Evolutionary conservation across 176 grass and related monocot species (phyloP).

Genomic region (Oryza rufipogon): DNA sequence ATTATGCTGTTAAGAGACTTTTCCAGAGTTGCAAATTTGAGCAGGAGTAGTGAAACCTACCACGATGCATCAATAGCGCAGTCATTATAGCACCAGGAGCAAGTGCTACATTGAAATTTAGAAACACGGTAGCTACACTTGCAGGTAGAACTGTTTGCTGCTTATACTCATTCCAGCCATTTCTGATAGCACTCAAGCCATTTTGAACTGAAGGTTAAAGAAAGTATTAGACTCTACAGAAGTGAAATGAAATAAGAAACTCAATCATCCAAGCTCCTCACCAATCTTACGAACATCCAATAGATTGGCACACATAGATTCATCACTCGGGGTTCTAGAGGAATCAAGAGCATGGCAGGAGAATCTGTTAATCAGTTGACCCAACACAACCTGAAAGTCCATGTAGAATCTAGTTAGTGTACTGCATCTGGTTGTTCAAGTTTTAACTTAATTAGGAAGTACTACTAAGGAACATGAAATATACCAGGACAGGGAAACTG

Average conservation of each 20-base stretch:
- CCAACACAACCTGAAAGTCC: slow-evolving; percentile 78
- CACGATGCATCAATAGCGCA: slow-evolving; percentile 87
- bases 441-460: slow-evolving; percentile 9
- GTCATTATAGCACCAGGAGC: slow-evolving; percentile 97
- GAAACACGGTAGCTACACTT: slow-evolving; percentile 87
- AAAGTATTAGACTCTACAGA: slow-evolving; percentile 43
- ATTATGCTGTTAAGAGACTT: not conserved
- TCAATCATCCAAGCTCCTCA: slow-evolving; percentile 41
- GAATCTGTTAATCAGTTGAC: slow-evolving; percentile 84
- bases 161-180: slow-evolving; percentile 94
- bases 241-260: slow-evolving; percentile 27
- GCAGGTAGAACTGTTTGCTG: slow-evolving; percentile 91
- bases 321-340: slow-evolving; percentile 58
- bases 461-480: not conserved
- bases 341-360: slow-evolving; percentile 78
- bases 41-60: slow-evolving; percentile 50
- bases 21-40: slow-evolving; percentile 4
- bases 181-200: slow-evolving; percentile 70
- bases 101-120: slow-evolving; percentile 94
- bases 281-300: slow-evolving; percentile 79
- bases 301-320: slow-evolving; percentile 59
- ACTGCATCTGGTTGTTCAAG: slow-evolving; percentile 16
- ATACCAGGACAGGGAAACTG: slow-evolving; percentile 90
- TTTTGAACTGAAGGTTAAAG: slow-evolving; percentile 71
- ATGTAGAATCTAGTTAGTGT: slow-evolving; percentile 32